A percentile compares a stretch with the other conserved stretches of the same genome.
Evolutionary conservation across 345 rosid genomes (phyloP).

Genomic region (Eucalyptus cloeziana): DNA sequence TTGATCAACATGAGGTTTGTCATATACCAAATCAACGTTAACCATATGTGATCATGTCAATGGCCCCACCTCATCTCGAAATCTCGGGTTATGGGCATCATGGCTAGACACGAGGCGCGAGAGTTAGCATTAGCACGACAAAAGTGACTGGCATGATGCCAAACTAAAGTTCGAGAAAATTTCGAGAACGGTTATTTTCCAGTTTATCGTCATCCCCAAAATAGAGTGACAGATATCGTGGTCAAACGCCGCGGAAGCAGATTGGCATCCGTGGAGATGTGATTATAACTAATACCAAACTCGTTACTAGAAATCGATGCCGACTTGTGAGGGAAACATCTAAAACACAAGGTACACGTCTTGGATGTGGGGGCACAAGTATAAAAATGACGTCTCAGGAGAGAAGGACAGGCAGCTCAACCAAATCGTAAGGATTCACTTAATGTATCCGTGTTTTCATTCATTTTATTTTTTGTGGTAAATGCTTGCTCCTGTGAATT

Average conservation of each 20-base stretch:
- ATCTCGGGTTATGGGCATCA: not conserved
- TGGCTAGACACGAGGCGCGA: not conserved
- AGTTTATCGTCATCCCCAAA: not conserved
- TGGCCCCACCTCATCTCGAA: not conserved
- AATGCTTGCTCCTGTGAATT: not conserved
- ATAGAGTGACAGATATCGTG: not conserved
- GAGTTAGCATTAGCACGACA: not conserved
- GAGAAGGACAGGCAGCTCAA: not conserved
- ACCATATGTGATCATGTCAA: not conserved
- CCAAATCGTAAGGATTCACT: not conserved
- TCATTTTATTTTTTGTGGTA: not conserved
- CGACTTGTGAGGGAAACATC: not conserved
- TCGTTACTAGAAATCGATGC: not conserved
- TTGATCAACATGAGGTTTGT: not conserved
- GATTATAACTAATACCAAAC: not conserved
- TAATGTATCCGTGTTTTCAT: not conserved
- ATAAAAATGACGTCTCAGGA: not conserved
- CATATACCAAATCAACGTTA: not conserved
- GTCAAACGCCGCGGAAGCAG: rapidly evolving
- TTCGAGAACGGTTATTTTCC: rapidly evolving
- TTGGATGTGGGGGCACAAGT: not conserved
- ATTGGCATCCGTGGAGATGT: not conserved
- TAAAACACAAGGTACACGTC: not conserved
- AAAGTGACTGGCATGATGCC: not conserved
- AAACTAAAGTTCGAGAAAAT: not conserved